A percentile compares a stretch with the other conserved stretches of the same genome.
Conservation (phyloP, 139 green algal species). For the Nannochloris sp. region DNA sequence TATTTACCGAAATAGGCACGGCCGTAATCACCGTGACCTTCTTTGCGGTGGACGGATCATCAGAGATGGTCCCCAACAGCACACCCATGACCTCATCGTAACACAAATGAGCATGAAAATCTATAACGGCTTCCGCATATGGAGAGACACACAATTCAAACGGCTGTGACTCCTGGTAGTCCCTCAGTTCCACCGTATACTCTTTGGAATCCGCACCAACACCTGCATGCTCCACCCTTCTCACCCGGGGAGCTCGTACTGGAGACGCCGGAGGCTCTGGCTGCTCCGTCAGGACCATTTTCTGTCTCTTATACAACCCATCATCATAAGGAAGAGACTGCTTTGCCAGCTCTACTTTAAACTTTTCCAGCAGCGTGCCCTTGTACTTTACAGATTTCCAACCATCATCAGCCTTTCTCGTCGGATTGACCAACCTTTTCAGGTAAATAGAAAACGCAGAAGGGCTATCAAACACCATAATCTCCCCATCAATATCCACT, state of each 20-base stretch:
- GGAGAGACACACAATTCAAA: slow-evolving; percentile 43
- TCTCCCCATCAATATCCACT: slow-evolving; percentile 9
- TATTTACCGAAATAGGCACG: slow-evolving; percentile 35
- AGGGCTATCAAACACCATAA: slow-evolving; percentile 59
- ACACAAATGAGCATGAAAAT: slow-evolving; percentile 68
- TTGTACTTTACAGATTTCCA: slow-evolving; percentile 67
- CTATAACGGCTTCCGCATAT: slow-evolving; percentile 46
- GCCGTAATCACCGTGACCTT: slow-evolving; percentile 30
- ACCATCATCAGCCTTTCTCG: slow-evolving; percentile 77
- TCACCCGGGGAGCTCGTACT: not conserved
- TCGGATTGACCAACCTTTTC: slow-evolving; percentile 70
- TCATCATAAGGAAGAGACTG: not conserved
- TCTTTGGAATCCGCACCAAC: slow-evolving; percentile 26
- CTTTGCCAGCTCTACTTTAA: slow-evolving; percentile 40
- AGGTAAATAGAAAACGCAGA: slow-evolving; percentile 75
- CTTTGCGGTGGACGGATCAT: not conserved
- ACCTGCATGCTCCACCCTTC: slow-evolving; percentile 7
- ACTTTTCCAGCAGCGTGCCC: slow-evolving; percentile 46
- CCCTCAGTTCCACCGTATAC: slow-evolving; percentile 40
- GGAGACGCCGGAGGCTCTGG: not conserved
- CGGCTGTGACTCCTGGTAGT: slow-evolving; percentile 40
- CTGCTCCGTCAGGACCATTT: not conserved
- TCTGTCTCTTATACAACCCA: not conserved
- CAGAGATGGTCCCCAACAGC: slow-evolving; percentile 48
- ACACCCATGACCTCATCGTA: slow-evolving; percentile 59